These are phyloP conservation scores for Leishmania mexicana DNA, from an alignment of 208 protist species.

Conservation along the genomic window DNA sequence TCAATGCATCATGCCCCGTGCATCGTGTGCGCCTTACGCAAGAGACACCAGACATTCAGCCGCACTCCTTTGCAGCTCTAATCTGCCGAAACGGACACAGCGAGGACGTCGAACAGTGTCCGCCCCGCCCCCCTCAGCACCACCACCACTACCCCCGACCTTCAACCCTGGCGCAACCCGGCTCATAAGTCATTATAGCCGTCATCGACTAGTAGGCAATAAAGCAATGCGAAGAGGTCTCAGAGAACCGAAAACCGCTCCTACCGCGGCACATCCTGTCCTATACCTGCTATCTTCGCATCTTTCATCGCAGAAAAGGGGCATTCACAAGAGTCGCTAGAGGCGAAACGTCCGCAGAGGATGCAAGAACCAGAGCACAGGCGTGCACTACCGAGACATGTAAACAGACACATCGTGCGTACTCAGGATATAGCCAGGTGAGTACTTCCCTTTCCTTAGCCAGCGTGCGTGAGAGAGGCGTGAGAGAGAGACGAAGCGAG, in stretches of 20 bases:
- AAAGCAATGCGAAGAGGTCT: no score
- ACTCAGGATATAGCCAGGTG: not conserved
- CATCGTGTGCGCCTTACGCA: not conserved
- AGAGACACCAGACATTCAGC: not conserved
- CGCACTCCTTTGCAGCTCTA: not conserved
- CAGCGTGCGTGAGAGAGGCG: not conserved
- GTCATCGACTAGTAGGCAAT: no score
- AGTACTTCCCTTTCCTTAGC: not conserved
- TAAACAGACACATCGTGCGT: not conserved
- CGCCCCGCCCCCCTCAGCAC: no score
- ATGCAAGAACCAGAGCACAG: not conserved
- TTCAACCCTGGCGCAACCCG: no score
- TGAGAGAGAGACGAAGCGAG: not conserved
- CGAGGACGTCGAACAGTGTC: not conserved
- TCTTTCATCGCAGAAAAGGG: not conserved
- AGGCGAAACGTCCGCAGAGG: not conserved
- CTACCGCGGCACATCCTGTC: not conserved
- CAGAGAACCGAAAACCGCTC: not conserved
- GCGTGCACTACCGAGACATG: not conserved
- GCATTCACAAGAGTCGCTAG: not conserved
- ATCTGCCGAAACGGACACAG: not conserved
- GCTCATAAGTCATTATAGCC: no score
- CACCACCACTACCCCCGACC: no score
- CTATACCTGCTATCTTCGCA: not conserved
- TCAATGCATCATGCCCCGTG: slow-evolving; percentile 23